Conservation (phyloP, 208 protist genomes). For the Crithidia thermophila region DNA sequence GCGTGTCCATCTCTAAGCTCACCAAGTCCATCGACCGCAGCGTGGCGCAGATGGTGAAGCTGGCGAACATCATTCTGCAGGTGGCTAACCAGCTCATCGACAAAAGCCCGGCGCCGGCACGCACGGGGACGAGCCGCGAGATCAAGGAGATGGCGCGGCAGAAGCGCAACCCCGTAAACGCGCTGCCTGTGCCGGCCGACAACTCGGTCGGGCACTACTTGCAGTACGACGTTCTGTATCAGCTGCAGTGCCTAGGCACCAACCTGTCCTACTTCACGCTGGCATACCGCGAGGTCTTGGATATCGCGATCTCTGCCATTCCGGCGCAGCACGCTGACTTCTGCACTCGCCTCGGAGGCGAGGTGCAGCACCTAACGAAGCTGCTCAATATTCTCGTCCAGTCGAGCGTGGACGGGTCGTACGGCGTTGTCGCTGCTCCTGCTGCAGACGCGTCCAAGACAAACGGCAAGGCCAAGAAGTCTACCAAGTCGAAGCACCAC, state of each 20-base stretch:
- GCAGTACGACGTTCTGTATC: constrained; percentile 84
- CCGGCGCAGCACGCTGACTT: constrained; percentile 66
- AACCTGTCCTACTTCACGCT: constrained; percentile 71
- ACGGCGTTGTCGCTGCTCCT: constrained; percentile 28
- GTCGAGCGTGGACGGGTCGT: constrained; percentile 63
- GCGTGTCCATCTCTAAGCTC: constrained; percentile 34
- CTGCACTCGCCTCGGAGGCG: constrained; percentile 44
- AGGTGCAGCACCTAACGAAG: constrained; percentile 66
- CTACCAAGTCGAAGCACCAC: not conserved
- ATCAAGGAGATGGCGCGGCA: constrained; percentile 29
- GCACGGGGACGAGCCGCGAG: constrained; percentile 37
- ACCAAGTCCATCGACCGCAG: constrained; percentile 23
- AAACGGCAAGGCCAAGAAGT: not conserved
- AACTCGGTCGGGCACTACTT: constrained; percentile 70
- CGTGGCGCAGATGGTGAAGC: constrained; percentile 51
- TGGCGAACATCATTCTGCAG: constrained; percentile 85
- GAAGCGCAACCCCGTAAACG: constrained; percentile 73
- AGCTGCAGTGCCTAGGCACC: constrained; percentile 79
- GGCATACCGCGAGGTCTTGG: constrained; percentile 55
- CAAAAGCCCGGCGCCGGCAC: constrained; percentile 23
- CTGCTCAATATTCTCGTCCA: constrained; percentile 84
- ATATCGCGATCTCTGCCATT: constrained; percentile 58
- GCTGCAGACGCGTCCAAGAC: not conserved
- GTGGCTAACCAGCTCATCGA: constrained; percentile 71
- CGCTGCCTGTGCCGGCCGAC: constrained; percentile 50